phyloP scores from a whole-genome alignment of 495 filamentous ascomycete genomes.

The Bryoglossum gracile region DNA sequence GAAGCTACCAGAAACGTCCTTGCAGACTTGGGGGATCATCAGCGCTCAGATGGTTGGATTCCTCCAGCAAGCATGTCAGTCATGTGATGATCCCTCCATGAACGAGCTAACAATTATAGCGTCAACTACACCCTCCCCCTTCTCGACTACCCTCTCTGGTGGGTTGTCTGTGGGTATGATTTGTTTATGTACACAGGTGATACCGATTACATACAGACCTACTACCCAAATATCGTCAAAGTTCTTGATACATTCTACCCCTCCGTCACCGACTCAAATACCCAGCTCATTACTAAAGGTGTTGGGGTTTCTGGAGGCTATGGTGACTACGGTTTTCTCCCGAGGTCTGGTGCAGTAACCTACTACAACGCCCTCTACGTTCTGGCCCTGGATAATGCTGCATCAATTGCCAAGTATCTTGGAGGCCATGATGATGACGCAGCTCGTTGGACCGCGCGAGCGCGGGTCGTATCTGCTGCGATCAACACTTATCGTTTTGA shows the following conservation, averaged over 20 bases:
- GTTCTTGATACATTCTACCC: conserved; percentile 35
- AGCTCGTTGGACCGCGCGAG: conserved; percentile 31
- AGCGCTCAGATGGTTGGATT: conserved; percentile 42
- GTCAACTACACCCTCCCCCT: conserved; percentile 38
- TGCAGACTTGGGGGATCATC: conserved; percentile 38
- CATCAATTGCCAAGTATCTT: conserved; percentile 31
- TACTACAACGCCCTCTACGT: conserved; percentile 45
- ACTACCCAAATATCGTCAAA: conserved; percentile 33
- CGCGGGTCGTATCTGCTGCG: conserved; percentile 25
- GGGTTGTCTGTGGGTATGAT: conserved; percentile 37
- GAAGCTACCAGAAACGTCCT: conserved; percentile 34
- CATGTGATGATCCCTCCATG: background rate
- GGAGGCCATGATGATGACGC: conserved; percentile 25
- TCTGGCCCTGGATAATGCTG: conserved; percentile 35
- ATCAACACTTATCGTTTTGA: conserved; percentile 33
- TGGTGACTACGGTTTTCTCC: conserved; percentile 42
- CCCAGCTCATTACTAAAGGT: conserved; percentile 32
- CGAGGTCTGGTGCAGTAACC: conserved; percentile 36
- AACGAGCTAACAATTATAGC: conserved; percentile 16
- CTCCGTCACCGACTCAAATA: conserved; percentile 26
- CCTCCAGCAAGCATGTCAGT: conserved; percentile 41
- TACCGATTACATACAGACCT: conserved; percentile 21
- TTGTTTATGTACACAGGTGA: conserved; percentile 40
- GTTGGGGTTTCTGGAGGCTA: conserved; percentile 28
- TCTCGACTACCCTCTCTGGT: conserved; percentile 42